phyloP scores from a whole-genome alignment of 73 alveolate genomes.

The Diophrys appendiculata region DNA sequence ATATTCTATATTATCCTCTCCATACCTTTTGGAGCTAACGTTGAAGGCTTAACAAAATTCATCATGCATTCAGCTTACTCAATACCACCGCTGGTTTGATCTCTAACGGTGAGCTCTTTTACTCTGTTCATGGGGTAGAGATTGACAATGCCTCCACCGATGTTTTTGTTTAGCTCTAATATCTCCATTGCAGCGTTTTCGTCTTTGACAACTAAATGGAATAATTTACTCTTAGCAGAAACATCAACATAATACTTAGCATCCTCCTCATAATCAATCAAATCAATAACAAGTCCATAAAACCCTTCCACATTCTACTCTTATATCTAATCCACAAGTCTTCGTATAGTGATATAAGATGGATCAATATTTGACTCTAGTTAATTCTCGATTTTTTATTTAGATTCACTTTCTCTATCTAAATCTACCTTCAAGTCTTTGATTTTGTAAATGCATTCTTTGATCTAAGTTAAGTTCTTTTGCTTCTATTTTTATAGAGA shows the following conservation, averaged over 20 bases:
- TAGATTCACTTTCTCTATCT: constrained; percentile 8
- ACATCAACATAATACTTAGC: constrained; percentile 76
- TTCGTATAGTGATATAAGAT: constrained; percentile 24
- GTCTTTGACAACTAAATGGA: constrained; percentile 72
- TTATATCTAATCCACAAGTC: constrained; percentile 5
- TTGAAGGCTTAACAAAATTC: constrained; percentile 60
- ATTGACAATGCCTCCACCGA: constrained; percentile 84
- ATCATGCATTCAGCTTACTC: constrained; percentile 44
- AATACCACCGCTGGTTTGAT: no score
- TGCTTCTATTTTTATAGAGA: neutral
- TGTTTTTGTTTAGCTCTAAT: constrained; percentile 71
- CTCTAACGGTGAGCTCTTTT: constrained; percentile 37
- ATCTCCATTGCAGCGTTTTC: constrained; percentile 80
- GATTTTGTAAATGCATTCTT: neutral
- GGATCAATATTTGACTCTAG: constrained; percentile 51
- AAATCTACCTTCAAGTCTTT: constrained; percentile 8
- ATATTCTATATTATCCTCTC: constrained; percentile 38
- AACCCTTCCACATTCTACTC: constrained; percentile 62
- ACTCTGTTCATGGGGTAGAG: constrained; percentile 72
- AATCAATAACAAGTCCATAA: constrained; percentile 79
- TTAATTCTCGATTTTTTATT: constrained; percentile 8
- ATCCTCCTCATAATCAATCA: constrained; percentile 64
- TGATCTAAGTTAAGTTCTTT: neutral
- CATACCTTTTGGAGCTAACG: constrained; percentile 43
- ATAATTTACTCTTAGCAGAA: constrained; percentile 73